Percentiles rank a stretch among this genome's conserved stretches.
Evolutionary conservation across 495 filamentous ascomycete species (phyloP).

Genomic region (Aspergillus bertholletiae): DNA sequence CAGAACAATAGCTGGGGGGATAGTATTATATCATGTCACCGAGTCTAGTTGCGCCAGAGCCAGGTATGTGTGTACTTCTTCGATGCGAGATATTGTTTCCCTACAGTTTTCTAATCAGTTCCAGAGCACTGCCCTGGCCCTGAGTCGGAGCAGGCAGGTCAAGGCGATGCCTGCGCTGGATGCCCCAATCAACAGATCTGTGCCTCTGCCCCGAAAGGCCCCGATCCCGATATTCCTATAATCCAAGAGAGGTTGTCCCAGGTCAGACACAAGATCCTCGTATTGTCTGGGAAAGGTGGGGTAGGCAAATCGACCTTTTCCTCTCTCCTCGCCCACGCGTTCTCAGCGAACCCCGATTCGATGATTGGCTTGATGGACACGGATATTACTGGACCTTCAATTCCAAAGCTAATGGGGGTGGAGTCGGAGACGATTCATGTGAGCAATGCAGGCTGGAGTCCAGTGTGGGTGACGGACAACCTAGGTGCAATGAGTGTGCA

Average conservation of each 20-base stretch:
- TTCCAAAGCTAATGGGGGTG: slow-evolving; percentile 98
- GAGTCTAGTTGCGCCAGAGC: slow-evolving; percentile 86
- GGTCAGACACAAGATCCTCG: slow-evolving; percentile 85
- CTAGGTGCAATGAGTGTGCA: slow-evolving; percentile 93
- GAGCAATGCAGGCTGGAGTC: slow-evolving; percentile 78
- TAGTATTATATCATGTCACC: slow-evolving; percentile 57
- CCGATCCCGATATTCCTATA: slow-evolving; percentile 87
- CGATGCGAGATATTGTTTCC: background rate
- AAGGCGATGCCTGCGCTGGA: slow-evolving; percentile 82
- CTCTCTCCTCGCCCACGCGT: slow-evolving; percentile 78
- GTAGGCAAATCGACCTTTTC: slow-evolving; percentile 95
- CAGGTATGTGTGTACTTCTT: slow-evolving; percentile 45
- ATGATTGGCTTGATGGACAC: slow-evolving; percentile 94
- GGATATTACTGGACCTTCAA: slow-evolving; percentile 90
- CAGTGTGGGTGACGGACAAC: slow-evolving; percentile 91
- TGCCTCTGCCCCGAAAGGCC: slow-evolving; percentile 89
- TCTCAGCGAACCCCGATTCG: slow-evolving; percentile 69
- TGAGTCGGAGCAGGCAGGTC: slow-evolving; percentile 79
- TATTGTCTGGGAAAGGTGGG: slow-evolving; percentile 92
- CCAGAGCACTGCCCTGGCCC: slow-evolving; percentile 92
- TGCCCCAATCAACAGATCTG: slow-evolving; percentile 97
- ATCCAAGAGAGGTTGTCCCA: slow-evolving; percentile 79
- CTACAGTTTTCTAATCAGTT: background rate
- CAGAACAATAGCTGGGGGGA: background rate
- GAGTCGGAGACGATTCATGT: slow-evolving; percentile 90